Conservation (phyloP, 2,329 filamentous ascomycete genomes). For the Fusarium nisikadoi region DNA sequence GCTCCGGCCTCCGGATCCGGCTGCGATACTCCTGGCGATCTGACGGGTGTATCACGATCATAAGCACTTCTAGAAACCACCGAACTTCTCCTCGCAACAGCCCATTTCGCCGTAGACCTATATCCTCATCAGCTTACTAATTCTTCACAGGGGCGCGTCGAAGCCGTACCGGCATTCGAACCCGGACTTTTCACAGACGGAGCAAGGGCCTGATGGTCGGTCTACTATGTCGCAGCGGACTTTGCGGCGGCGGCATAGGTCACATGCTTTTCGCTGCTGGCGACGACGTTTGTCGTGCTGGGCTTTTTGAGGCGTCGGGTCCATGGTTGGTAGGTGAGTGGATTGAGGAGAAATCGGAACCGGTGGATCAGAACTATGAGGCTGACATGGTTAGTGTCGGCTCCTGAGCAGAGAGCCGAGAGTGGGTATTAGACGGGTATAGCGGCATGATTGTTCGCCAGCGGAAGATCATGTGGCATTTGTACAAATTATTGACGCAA, state of each 20-base stretch:
- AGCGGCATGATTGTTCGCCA: background rate
- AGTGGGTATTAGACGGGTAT: background rate
- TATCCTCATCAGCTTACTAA: background rate
- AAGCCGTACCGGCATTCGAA: conserved; percentile 42
- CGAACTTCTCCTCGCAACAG: conserved; percentile 26
- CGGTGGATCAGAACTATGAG: background rate
- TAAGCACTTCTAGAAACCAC: conserved; percentile 10
- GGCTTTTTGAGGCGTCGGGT: background rate
- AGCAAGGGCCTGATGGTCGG: conserved; percentile 29
- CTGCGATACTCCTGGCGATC: conserved; percentile 7
- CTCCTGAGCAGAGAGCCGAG: conserved; percentile 5
- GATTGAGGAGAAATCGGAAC: conserved; percentile 33
- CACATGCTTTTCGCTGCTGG: conserved; percentile 43
- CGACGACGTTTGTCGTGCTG: conserved; percentile 43
- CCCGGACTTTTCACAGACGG: conserved; percentile 41
- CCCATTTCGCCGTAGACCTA: conserved; percentile 42
- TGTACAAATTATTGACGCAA: background rate
- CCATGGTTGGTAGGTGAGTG: conserved; percentile 6
- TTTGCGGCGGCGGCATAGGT: conserved; percentile 41
- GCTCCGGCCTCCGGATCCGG: conserved; percentile 27
- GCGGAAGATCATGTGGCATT: too few relatives aligned
- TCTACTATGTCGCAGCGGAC: conserved; percentile 41
- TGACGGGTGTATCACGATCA: background rate
- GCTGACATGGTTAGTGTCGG: conserved; percentile 20
- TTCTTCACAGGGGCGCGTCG: background rate